A percentile compares a stretch with the other conserved stretches of the same genome.
Conservation (phyloP, 169 alveolate species). For the Babesia ovis region DNA sequence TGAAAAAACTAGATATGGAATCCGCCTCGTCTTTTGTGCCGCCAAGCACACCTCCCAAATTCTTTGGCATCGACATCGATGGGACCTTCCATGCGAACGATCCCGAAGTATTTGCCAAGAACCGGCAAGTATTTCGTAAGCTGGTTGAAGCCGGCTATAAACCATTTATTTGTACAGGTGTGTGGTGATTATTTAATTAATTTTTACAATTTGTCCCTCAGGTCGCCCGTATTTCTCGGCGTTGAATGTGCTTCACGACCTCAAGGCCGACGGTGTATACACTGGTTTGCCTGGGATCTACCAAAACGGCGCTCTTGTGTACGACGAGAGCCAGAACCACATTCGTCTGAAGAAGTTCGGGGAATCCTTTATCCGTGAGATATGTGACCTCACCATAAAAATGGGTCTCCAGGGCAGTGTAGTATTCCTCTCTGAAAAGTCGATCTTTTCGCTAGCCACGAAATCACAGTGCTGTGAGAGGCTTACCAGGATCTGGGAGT, state of each 20-base stretch:
- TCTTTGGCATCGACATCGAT: slow-evolving; percentile 64
- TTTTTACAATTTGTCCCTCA: neutral
- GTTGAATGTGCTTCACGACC: neutral
- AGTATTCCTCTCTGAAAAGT: neutral
- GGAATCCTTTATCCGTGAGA: neutral
- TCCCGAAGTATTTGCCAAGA: slow-evolving; percentile 20
- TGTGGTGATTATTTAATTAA: neutral
- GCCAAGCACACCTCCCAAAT: slow-evolving; percentile 53
- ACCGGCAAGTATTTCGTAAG: slow-evolving; percentile 44
- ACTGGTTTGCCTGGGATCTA: slow-evolving; percentile 2
- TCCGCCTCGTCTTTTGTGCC: neutral
- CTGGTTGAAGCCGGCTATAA: slow-evolving; percentile 28
- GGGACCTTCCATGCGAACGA: slow-evolving; percentile 46
- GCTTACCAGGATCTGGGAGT: neutral
- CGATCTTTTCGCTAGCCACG: neutral
- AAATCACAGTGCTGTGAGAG: neutral
- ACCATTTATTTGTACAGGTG: slow-evolving; percentile 64
- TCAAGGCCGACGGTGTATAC: slow-evolving; percentile 20
- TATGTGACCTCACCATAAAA: neutral
- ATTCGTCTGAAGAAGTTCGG: neutral
- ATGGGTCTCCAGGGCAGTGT: neutral
- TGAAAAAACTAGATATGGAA: neutral
- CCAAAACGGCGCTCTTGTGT: slow-evolving; percentile 7
- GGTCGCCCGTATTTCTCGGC: slow-evolving; percentile 6
- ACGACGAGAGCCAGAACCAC: neutral